Base-by-base conservation (phyloP, 225 moss, liverwort and hornwort species). In the Takakia lepidozioides region DNA sequence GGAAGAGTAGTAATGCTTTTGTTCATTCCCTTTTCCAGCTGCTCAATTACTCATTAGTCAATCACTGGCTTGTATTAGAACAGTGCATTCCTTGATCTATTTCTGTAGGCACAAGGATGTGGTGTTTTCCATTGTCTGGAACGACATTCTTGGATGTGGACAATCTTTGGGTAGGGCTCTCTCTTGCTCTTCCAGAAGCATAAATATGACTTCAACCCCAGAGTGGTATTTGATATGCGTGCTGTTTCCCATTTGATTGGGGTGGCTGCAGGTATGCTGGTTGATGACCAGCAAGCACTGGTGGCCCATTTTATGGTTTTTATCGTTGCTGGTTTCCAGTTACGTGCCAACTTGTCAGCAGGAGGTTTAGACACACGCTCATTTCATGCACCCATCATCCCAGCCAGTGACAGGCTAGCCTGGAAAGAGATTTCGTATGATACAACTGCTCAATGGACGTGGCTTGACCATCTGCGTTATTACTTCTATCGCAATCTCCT, bases 371-470 rank as follows among this genome's bases (percentile, higher is more conserved):
- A 51, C 38, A 44, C 55, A 18, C 51, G 66, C 29, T 58, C 67
- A 19, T 56, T 67, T 18, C 55, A 67, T 28, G 60, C 67, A 21
- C 49, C 36, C 2, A 37, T 57, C 8, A 66, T 67, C 43, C 67
- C 67, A 44, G 57, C 62, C 13, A 67, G 57, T 21, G 61, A 72
- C 51, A 52, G 67, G 28, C 46, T 72, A 48, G 72, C 72, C 27
- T 72, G 72, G 72, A 72, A 67, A 24, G 72, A 72, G 48, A 72
- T 72, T n/a, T 67, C 72, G 5, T 72, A 72, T 45, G 72, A 72
- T 25, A 72, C 72, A 27, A 72, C 66, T 9, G 46, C 52, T 1
- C 72, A 67, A 22, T 72, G 72, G 72, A 72, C 72, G 8, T 72
- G 66, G 66, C 66, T 72, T 43, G 72, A 72, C 60, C 62, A 72